Conservation (phyloP, 1,284 basidiomycete genomes). For the Ustilago xerochloae region DNA sequence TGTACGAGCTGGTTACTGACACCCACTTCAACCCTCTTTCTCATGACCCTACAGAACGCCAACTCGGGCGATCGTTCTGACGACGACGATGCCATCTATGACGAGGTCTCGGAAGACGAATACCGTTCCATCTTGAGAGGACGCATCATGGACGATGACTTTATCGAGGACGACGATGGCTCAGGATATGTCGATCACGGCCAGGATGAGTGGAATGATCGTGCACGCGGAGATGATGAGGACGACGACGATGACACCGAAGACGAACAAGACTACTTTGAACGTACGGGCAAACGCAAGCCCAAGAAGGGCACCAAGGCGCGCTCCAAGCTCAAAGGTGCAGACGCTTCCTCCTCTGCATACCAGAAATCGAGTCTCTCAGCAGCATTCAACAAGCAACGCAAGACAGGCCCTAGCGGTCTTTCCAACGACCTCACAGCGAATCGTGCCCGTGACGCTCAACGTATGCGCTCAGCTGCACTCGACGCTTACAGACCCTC, state of each 20-base stretch:
- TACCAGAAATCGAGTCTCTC: constrained; percentile 39
- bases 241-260: constrained; percentile 70
- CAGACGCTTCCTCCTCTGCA: constrained; percentile 15
- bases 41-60: constrained; percentile 7
- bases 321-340: constrained; percentile 36
- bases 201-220: constrained; percentile 83
- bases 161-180: constrained; percentile 88
- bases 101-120: constrained; percentile 90
- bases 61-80: constrained; percentile 58
- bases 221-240: constrained; percentile 50
- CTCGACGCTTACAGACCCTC: constrained; percentile 51
- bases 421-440: constrained; percentile 19
- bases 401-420: constrained; percentile 13
- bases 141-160: constrained; percentile 89
- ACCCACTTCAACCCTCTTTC: neutral
- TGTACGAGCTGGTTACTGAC: neutral
- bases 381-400: constrained; percentile 46
- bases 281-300: constrained; percentile 63
- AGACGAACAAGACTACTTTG: constrained; percentile 63
- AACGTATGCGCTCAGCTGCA: constrained; percentile 29
- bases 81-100: constrained; percentile 75
- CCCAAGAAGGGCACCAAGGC: constrained; percentile 58
- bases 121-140: constrained; percentile 87
- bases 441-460: constrained; percentile 33
- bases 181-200: constrained; percentile 95